Conservation (phyloP, 2,329 filamentous ascomycete genomes). For the Arthrobotrys sphaeroides region DNA sequence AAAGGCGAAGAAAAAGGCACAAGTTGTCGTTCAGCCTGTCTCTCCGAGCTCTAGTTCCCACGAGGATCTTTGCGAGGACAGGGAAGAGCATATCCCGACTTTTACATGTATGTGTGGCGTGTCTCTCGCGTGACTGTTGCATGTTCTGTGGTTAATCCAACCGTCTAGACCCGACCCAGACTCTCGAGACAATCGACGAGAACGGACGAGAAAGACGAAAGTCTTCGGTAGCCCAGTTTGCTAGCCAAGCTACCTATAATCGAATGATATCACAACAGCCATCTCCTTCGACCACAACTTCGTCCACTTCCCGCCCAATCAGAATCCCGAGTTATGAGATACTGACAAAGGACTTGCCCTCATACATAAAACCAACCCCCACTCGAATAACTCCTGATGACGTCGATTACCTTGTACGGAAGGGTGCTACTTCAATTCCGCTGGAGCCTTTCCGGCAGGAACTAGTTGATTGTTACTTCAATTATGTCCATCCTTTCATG, state of each 20-base stretch:
- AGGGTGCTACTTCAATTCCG: slow-evolving; percentile 84
- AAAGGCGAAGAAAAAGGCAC: slow-evolving; percentile 51
- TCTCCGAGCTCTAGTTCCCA: slow-evolving; percentile 51
- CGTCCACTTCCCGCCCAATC: slow-evolving; percentile 45
- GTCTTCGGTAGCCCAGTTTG: slow-evolving; percentile 37
- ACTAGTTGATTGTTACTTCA: slow-evolving; percentile 80
- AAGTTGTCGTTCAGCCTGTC: slow-evolving; percentile 48
- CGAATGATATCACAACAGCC: slow-evolving; percentile 50
- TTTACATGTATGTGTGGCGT: slow-evolving; percentile 43
- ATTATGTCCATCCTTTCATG: slow-evolving; percentile 95
- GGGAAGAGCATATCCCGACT: slow-evolving; percentile 49
- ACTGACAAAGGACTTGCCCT: slow-evolving; percentile 64
- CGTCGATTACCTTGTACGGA: slow-evolving; percentile 81
- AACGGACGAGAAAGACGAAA: slow-evolving; percentile 39
- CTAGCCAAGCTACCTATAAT: slow-evolving; percentile 35
- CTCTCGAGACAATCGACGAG: slow-evolving; percentile 44
- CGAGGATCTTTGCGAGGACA: slow-evolving; percentile 44
- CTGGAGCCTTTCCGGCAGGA: slow-evolving; percentile 76
- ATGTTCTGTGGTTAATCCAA: not conserved
- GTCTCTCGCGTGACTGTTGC: not conserved
- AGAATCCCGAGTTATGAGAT: slow-evolving; percentile 45
- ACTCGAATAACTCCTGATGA: slow-evolving; percentile 81
- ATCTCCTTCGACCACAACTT: slow-evolving; percentile 46
- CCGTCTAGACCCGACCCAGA: slow-evolving; percentile 33
- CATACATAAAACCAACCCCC: slow-evolving; percentile 82